Evolutionary conservation across 768 basidiomycete genomes (phyloP).

Genomic region (Pluteus cervinus): DNA sequence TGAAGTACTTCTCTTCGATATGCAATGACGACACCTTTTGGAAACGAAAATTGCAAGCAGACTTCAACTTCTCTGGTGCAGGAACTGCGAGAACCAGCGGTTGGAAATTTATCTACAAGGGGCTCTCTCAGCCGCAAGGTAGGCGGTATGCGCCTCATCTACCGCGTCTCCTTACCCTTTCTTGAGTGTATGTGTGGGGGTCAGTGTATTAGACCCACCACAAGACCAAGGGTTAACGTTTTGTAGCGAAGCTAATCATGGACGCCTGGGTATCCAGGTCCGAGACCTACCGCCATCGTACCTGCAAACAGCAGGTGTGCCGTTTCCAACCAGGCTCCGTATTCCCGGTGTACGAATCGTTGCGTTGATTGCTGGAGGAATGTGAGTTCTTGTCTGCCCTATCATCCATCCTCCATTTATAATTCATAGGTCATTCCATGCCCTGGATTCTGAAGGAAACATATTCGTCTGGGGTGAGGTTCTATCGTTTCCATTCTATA

Average conservation of each 20-base stretch:
- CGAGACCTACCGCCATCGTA: too few relatives aligned
- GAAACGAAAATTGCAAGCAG: constrained; percentile 59
- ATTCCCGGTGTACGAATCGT: constrained; percentile 63
- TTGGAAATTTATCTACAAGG: constrained; percentile 76
- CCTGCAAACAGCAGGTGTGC: constrained; percentile 34
- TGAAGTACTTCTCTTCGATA: constrained; percentile 49
- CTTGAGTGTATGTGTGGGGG: constrained; percentile 48
- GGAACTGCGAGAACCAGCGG: constrained; percentile 71
- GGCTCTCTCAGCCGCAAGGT: constrained; percentile 69
- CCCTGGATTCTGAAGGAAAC: constrained; percentile 67
- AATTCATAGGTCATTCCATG: constrained; percentile 73
- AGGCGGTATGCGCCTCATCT: constrained; percentile 10
- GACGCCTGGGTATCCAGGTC: constrained; percentile 53
- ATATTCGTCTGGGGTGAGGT: constrained; percentile 80
- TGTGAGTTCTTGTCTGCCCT: constrained; percentile 39
- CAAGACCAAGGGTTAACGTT: constrained; percentile 2
- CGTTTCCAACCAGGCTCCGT: constrained; percentile 58
- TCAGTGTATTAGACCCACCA: constrained; percentile 17
- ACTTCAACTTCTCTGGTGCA: constrained; percentile 74
- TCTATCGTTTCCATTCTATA: constrained; percentile 2
- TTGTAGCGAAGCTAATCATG: constrained; percentile 52
- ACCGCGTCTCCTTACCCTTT: not conserved
- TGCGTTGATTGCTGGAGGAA: constrained; percentile 73
- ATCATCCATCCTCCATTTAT: constrained; percentile 1
- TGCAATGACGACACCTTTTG: constrained; percentile 75